Evolutionary conservation across 768 basidiomycete species (phyloP).

Genomic region (Boletellus ananiceps): DNA sequence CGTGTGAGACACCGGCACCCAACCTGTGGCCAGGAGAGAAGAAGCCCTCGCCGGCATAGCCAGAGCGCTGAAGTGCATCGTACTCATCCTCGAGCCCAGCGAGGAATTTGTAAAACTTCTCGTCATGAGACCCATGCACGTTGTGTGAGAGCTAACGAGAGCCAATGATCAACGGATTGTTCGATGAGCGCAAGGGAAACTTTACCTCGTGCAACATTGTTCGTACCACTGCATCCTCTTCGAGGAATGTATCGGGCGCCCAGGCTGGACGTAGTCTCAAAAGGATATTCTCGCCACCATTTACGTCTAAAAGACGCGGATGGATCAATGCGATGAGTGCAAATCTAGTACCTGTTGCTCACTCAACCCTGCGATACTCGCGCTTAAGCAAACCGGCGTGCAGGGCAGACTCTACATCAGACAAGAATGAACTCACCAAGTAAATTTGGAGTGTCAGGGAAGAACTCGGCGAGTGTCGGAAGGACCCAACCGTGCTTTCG

Average conservation of each 20-base stretch:
- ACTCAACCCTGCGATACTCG: conserved; percentile 33
- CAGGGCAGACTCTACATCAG: neutral
- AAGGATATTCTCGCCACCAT: conserved; percentile 77
- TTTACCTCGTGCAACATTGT: conserved; percentile 90
- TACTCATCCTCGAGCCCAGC: conserved; percentile 79
- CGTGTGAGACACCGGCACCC: conserved; percentile 62
- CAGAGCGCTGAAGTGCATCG: conserved; percentile 68
- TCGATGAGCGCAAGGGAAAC: neutral
- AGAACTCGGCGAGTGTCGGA: conserved; percentile 82
- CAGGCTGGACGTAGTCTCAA: conserved; percentile 73
- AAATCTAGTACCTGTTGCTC: conserved; percentile 13
- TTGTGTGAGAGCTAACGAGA: conserved; percentile 76
- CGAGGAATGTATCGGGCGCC: conserved; percentile 64
- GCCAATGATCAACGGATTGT: neutral
- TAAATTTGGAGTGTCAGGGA: conserved; percentile 66
- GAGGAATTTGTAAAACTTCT: conserved; percentile 73
- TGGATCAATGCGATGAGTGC: conserved; percentile 1
- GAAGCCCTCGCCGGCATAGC: conserved; percentile 92
- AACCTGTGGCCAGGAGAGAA: conserved; percentile 67
- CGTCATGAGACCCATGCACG: conserved; percentile 86
- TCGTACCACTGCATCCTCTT: conserved; percentile 68
- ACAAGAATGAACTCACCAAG: conserved; percentile 50
- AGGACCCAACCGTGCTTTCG: conserved; percentile 75
- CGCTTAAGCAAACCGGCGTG: conserved; percentile 6
- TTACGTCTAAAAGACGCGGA: conserved; percentile 50